Evolutionary conservation across 805 yeast genomes (phyloP).

Genomic region (Candida coleopterorum): DNA sequence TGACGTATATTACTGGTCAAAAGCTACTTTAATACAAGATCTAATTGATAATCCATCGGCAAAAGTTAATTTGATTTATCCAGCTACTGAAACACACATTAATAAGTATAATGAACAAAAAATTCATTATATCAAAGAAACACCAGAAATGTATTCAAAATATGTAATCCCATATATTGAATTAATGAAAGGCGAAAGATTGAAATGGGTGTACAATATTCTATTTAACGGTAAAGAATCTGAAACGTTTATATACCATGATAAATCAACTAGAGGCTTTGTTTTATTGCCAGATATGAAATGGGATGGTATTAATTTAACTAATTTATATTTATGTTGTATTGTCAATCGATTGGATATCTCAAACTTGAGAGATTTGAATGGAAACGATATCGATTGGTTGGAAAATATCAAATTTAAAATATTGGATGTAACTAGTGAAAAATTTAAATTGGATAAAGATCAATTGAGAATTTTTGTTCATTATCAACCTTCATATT

Average conservation of each 20-base stretch:
- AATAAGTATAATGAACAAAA: conserved; percentile 63
- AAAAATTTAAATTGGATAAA: conserved; percentile 34
- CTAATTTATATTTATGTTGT: conserved; percentile 70
- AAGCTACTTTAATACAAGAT: conserved; percentile 45
- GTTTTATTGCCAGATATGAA: conserved; percentile 91
- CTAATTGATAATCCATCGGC: conserved; percentile 50
- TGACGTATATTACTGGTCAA: conserved; percentile 85
- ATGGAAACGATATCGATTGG: conserved; percentile 52
- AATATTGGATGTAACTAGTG: conserved; percentile 42
- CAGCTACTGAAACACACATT: conserved; percentile 85
- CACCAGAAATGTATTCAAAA: conserved; percentile 65
- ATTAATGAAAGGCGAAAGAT: conserved; percentile 68
- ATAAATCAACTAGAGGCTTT: conserved; percentile 54
- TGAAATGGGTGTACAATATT: conserved; percentile 89
- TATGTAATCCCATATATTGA: conserved; percentile 72
- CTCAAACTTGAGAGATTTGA: conserved; percentile 71
- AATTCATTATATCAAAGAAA: conserved; percentile 65
- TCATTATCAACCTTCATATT: conserved; percentile 95
- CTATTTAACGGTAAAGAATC: conserved; percentile 77
- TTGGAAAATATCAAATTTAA: conserved; percentile 43
- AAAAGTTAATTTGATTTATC: conserved; percentile 75
- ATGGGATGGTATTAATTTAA: conserved; percentile 79
- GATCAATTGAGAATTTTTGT: conserved; percentile 72
- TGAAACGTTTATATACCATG: conserved; percentile 70
- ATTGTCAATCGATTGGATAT: conserved; percentile 69